phyloP scores from a whole-genome alignment of 2,329 filamentous ascomycete genomes.

The Chaetoscypha palmicola region DNA sequence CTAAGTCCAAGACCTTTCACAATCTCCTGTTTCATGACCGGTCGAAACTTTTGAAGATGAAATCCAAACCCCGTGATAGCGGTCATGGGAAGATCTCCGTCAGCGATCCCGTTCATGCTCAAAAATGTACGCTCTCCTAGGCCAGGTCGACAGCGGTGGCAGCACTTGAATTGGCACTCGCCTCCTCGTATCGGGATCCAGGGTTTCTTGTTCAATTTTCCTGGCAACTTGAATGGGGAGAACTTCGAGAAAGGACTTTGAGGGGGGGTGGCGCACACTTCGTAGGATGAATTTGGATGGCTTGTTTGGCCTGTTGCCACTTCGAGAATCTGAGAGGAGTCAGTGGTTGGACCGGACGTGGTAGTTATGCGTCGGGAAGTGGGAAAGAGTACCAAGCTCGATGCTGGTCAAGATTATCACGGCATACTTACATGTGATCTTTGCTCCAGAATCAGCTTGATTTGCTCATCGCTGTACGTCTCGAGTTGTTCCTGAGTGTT shows the following conservation, averaged over 20 bases:
- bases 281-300: not conserved
- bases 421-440: slow-evolving; percentile 39
- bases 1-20: slow-evolving; percentile 27
- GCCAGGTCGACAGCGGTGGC: slow-evolving; percentile 41
- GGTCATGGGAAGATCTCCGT: slow-evolving; percentile 43
- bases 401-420: not conserved
- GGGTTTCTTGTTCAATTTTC: slow-evolving; percentile 18
- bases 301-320: not conserved
- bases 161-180: slow-evolving; percentile 46
- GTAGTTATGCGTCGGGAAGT: too few relatives aligned
- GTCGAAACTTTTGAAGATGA: slow-evolving; percentile 36
- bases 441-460: slow-evolving; percentile 43
- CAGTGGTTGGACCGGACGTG: not conserved
- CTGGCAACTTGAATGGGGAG: not conserved
- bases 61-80: slow-evolving; percentile 48
- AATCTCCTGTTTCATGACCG: slow-evolving; percentile 25
- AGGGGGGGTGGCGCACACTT: not conserved
- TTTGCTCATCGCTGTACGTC: slow-evolving; percentile 41
- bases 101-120: slow-evolving; percentile 43
- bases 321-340: slow-evolving; percentile 5
- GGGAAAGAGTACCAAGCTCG: not conserved
- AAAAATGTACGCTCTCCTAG: slow-evolving; percentile 40
- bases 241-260: not conserved
- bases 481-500: slow-evolving; percentile 37
- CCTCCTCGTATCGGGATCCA: slow-evolving; percentile 34